Evolutionary conservation across 495 filamentous ascomycete genomes (phyloP).

Genomic region (Tuber borchii): DNA sequence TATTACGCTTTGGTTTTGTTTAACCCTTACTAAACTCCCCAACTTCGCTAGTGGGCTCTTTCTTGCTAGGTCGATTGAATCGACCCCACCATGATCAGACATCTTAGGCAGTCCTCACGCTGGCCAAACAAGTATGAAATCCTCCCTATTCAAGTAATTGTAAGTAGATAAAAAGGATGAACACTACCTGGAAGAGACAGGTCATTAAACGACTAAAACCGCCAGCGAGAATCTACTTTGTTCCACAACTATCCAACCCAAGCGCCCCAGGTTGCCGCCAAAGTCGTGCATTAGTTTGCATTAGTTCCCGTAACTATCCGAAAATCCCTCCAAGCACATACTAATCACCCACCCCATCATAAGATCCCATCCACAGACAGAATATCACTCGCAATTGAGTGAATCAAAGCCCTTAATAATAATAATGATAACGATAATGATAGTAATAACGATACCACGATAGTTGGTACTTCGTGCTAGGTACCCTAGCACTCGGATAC

Average conservation of each 20-base stretch:
- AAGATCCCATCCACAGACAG: neutral
- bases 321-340: neutral
- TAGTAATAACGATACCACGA: neutral
- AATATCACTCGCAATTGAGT: neutral
- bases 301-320: neutral
- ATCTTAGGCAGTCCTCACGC: neutral
- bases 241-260: neutral
- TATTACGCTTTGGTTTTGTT: neutral
- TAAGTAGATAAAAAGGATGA: neutral
- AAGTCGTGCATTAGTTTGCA: slow-evolving; percentile 1
- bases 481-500: neutral
- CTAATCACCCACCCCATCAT: neutral
- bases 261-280: neutral
- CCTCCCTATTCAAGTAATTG: neutral
- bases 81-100: neutral
- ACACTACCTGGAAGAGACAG: neutral
- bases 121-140: neutral
- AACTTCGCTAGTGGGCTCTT: neutral
- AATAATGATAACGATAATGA: neutral
- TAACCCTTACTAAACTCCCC: neutral
- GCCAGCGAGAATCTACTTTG: neutral
- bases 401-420: neutral
- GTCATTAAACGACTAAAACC: neutral
- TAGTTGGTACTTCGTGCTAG: neutral
- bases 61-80: neutral